Evolutionary conservation across 257 asterid species (phyloP).

Genomic region (Coffea eugenioides): DNA sequence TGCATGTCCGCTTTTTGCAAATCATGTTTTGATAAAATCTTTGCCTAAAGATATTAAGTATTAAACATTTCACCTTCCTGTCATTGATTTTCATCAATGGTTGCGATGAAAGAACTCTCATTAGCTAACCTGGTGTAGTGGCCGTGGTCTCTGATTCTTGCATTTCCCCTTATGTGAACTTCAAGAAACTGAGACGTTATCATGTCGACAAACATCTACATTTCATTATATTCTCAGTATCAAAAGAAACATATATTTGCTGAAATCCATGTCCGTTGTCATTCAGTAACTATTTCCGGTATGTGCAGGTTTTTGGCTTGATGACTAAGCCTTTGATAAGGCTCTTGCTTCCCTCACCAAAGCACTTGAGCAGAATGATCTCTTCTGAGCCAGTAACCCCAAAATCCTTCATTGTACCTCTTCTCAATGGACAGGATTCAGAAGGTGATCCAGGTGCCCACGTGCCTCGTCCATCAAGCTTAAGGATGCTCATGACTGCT

Average conservation of each 20-base stretch:
- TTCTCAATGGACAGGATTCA: conserved; percentile 54
- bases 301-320: conserved; percentile 81
- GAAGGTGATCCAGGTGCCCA: conserved; percentile 40
- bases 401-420: conserved; percentile 64
- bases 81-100: neutral
- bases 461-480: conserved; percentile 67
- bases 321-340: conserved; percentile 79
- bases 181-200: neutral
- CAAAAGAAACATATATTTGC: neutral
- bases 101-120: neutral
- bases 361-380: conserved; percentile 45
- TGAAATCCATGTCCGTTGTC: neutral
- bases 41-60: neutral
- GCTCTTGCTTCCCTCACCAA: conserved; percentile 55
- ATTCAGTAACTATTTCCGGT: neutral
- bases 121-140: neutral
- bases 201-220: neutral
- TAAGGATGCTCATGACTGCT: conserved; percentile 70
- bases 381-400: conserved; percentile 70
- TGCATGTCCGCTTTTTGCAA: neutral
- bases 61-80: neutral
- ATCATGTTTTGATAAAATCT: neutral
- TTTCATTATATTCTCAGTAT: neutral
- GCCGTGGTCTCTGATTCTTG: neutral
- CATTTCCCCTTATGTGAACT: neutral